phyloP scores from a whole-genome alignment of 75 land plant genomes.

The Azolla pinnata region DNA sequence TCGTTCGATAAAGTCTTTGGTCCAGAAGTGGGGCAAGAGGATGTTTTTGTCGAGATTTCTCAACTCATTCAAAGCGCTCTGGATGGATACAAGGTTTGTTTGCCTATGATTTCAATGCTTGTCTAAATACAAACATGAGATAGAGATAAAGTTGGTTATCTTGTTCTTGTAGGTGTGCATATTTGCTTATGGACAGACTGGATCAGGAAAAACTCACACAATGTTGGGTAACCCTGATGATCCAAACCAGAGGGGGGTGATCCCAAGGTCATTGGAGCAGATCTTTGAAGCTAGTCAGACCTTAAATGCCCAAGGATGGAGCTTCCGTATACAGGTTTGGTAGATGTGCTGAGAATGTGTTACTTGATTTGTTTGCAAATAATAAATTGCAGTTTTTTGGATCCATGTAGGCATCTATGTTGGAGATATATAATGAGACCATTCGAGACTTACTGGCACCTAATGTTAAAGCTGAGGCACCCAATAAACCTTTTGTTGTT shows the following conservation, averaged over 20 bases:
- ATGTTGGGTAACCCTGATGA: conserved; percentile 85
- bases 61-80: conserved; percentile 95
- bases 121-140: no score
- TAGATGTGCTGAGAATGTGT: no score
- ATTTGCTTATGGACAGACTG: conserved; percentile 98
- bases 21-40: conserved; percentile 65
- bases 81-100: conserved; percentile 94
- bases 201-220: conserved; percentile 94
- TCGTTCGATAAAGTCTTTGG: conserved; percentile 77
- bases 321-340: conserved; percentile 78
- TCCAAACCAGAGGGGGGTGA: conserved; percentile 63
- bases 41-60: conserved; percentile 84
- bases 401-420: conserved; percentile 89
- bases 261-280: conserved; percentile 90
- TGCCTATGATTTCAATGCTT: conserved; percentile 3
- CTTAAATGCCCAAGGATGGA: conserved; percentile 73
- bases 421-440: conserved; percentile 96
- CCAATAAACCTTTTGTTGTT: conserved; percentile 58
- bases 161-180: conserved; percentile 63
- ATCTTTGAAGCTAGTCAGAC: conserved; percentile 67
- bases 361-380: no score
- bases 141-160: not conserved
- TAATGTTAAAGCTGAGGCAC: conserved; percentile 26
- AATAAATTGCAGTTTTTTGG: no score
- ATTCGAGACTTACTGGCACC: conserved; percentile 67